Conservation (phyloP, 2,329 filamentous ascomycete genomes). For the Alternaria hordeiaustralica region DNA sequence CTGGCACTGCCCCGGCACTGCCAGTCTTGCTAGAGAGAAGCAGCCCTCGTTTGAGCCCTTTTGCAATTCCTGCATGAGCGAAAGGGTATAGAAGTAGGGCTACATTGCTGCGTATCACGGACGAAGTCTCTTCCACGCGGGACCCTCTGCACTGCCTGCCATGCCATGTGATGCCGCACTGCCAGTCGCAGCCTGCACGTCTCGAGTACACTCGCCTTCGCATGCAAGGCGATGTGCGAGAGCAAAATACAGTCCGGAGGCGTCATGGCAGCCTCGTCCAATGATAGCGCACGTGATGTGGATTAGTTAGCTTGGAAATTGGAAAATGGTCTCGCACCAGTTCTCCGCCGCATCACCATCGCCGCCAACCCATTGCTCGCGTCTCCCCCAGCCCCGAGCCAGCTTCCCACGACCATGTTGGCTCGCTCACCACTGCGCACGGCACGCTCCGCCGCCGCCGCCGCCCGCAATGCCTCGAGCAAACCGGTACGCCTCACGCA, state of each 20-base stretch:
- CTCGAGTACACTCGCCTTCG: neutral
- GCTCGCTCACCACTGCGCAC: constrained; percentile 89
- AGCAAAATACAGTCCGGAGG: neutral
- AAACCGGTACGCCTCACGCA: constrained; percentile 54
- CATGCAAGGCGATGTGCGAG: neutral
- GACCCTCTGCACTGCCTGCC: neutral
- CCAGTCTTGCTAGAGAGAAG: constrained; percentile 45
- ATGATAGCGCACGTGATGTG: neutral
- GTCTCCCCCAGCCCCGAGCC: constrained; percentile 45
- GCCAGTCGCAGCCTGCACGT: neutral
- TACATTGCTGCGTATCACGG: constrained; percentile 19
- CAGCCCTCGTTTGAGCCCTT: constrained; percentile 49
- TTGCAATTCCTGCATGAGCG: constrained; percentile 40
- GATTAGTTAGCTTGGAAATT: neutral
- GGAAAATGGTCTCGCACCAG: constrained; percentile 4
- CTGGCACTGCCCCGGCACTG: constrained; percentile 29
- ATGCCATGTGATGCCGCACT: neutral
- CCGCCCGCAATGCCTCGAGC: constrained; percentile 69
- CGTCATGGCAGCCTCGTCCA: neutral
- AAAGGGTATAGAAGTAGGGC: constrained; percentile 43
- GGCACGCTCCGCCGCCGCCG: constrained; percentile 82
- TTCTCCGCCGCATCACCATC: constrained; percentile 35
- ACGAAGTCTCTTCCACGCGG: neutral
- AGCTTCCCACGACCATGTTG: constrained; percentile 74
- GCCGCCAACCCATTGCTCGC: constrained; percentile 46